Conservation (phyloP, 345 rosid genomes). For the Eucalyptus erythrocorys region DNA sequence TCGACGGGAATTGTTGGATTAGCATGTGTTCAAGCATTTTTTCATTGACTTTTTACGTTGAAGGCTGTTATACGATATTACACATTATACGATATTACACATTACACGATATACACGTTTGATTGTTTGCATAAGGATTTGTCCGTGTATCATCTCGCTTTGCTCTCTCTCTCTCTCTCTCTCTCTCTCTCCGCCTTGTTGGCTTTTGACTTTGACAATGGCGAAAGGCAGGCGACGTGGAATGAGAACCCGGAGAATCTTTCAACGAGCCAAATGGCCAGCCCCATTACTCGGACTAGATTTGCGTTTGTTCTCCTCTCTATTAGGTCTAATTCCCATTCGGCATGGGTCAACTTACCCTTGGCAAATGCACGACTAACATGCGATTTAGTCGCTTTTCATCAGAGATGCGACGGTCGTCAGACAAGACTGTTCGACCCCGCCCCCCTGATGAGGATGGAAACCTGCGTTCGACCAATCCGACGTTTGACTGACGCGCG, state of each 20-base stretch:
- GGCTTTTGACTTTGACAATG: background rate
- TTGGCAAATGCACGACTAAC: no score
- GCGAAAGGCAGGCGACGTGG: background rate
- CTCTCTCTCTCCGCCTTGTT: background rate
- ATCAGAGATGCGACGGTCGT: no score
- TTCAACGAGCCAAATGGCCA: background rate
- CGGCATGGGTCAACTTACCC: no score
- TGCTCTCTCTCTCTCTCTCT: background rate
- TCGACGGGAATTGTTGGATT: background rate
- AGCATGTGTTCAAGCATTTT: background rate
- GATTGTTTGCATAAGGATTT: background rate
- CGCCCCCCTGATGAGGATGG: background rate
- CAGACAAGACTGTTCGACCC: background rate
- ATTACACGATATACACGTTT: background rate
- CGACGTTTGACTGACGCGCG: background rate
- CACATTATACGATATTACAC: background rate
- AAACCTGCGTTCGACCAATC: background rate
- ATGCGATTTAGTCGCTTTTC: background rate
- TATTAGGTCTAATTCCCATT: background rate
- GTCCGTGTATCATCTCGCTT: background rate
- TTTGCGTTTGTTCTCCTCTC: background rate
- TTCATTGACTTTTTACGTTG: background rate
- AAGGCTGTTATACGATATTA: background rate
- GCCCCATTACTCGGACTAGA: background rate
- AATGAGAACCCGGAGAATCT: background rate